phyloP scores from a whole-genome alignment of 2,329 filamentous ascomycete species.

The Pseudogymnoascus sp. region DNA sequence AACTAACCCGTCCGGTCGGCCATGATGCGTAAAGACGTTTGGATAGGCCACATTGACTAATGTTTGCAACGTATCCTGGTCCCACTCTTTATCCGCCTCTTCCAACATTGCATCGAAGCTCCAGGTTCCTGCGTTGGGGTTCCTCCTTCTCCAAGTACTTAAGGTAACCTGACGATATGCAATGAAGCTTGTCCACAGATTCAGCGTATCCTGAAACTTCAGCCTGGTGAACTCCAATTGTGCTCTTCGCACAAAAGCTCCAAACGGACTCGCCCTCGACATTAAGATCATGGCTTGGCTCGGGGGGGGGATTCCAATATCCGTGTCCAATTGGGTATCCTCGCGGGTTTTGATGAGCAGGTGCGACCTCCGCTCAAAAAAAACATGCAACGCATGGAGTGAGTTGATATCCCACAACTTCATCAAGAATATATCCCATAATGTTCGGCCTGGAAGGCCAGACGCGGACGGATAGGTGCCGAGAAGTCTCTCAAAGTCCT shows the following conservation, averaged over 20 bases:
- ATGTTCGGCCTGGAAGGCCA: slow-evolving; percentile 61
- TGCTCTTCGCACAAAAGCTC: slow-evolving; percentile 67
- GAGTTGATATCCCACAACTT: slow-evolving; percentile 79
- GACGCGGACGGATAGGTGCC: slow-evolving; percentile 41
- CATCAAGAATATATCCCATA: slow-evolving; percentile 80
- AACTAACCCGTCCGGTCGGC: slow-evolving; percentile 34
- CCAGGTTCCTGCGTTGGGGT: slow-evolving; percentile 36
- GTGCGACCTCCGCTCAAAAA: slow-evolving; percentile 53
- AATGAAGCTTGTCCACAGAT: slow-evolving; percentile 76
- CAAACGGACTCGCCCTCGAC: slow-evolving; percentile 68
- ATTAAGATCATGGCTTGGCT: slow-evolving; percentile 49
- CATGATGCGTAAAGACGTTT: slow-evolving; percentile 10
- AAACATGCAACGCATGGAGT: slow-evolving; percentile 68
- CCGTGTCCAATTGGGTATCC: slow-evolving; percentile 46
- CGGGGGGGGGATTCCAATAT: slow-evolving; percentile 41
- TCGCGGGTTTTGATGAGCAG: slow-evolving; percentile 56
- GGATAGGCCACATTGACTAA: slow-evolving; percentile 25
- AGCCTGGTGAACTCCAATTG: slow-evolving; percentile 72
- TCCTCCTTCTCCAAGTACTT: slow-evolving; percentile 46
- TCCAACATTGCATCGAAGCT: slow-evolving; percentile 50
- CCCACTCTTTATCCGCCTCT: slow-evolving; percentile 41
- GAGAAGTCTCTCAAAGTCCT: slow-evolving; percentile 52
- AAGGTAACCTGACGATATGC: slow-evolving; percentile 71
- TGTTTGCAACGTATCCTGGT: slow-evolving; percentile 36
- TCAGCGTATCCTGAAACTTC: slow-evolving; percentile 68